These are phyloP conservation scores for Ceratocystis papillata DNA, from an alignment of 2,329 filamentous ascomycete genomes.

Conservation along the genomic window DNA sequence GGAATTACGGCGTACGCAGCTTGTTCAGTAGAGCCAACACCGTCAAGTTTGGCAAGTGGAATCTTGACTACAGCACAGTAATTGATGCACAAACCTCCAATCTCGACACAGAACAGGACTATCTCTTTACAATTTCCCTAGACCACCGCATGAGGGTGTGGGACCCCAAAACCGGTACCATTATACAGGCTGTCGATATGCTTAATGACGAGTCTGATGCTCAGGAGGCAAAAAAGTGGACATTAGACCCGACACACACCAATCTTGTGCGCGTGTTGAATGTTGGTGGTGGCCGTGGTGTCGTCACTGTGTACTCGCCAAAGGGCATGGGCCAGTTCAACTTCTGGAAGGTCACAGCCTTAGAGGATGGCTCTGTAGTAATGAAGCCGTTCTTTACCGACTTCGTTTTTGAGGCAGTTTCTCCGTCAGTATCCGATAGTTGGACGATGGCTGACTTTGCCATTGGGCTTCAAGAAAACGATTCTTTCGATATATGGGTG, in stretches of 20 bases:
- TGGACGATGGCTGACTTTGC: slow-evolving; percentile 74
- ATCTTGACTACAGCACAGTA: slow-evolving; percentile 57
- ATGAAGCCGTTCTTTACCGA: slow-evolving; percentile 62
- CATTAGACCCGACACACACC: slow-evolving; percentile 66
- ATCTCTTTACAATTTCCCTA: slow-evolving; percentile 64
- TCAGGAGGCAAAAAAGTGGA: slow-evolving; percentile 60
- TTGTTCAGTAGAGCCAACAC: slow-evolving; percentile 55
- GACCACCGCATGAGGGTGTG: slow-evolving; percentile 84
- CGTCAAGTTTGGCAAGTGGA: slow-evolving; percentile 51
- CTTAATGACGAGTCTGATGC: slow-evolving; percentile 55
- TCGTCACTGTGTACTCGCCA: slow-evolving; percentile 76
- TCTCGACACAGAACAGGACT: slow-evolving; percentile 40
- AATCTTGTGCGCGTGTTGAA: slow-evolving; percentile 66
- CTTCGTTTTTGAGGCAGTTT: slow-evolving; percentile 45
- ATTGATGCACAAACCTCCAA: slow-evolving; percentile 49
- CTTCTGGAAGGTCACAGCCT: slow-evolving; percentile 67
- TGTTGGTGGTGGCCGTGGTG: slow-evolving; percentile 40
- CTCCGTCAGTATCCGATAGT: slow-evolving; percentile 59
- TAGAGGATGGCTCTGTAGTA: slow-evolving; percentile 51
- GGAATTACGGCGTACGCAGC: slow-evolving; percentile 55
- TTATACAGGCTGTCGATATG: slow-evolving; percentile 67
- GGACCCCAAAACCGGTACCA: slow-evolving; percentile 72
- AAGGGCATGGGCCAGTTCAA: slow-evolving; percentile 85
- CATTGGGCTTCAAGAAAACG: slow-evolving; percentile 46
- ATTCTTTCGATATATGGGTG: slow-evolving; percentile 56